Conservation (phyloP, 2,329 filamentous ascomycete genomes). For the Fusarium napiforme region DNA sequence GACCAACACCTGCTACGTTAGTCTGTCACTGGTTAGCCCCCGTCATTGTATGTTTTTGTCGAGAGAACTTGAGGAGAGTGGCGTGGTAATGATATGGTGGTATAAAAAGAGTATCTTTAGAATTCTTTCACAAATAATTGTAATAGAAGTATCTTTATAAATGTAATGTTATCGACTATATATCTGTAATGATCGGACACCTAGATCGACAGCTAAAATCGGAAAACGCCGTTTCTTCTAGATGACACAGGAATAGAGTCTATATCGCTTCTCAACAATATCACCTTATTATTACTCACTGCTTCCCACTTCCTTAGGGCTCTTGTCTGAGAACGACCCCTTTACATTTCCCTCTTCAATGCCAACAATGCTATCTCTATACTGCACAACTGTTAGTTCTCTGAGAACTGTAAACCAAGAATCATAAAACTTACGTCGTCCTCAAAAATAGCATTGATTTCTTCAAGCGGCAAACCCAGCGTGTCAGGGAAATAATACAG, state of each 20-base stretch:
- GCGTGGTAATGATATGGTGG: no score
- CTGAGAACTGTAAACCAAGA: no score
- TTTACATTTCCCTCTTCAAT: neutral
- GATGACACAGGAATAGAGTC: neutral
- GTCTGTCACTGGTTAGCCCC: neutral
- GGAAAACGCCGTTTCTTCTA: no score
- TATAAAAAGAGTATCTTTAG: neutral
- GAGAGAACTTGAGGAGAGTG: neutral
- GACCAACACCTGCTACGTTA: neutral
- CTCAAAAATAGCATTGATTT: neutral
- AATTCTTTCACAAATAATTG: neutral
- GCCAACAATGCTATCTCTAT: neutral
- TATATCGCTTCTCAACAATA: neutral
- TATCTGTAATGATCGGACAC: accelerated
- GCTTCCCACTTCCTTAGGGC: neutral
- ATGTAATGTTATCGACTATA: neutral
- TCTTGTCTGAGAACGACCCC: neutral
- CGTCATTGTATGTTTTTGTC: neutral
- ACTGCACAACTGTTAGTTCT: neutral
- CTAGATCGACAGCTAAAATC: neutral
- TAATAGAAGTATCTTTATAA: no score
- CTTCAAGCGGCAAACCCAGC: neutral
- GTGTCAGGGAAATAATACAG: neutral
- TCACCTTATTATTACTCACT: neutral
- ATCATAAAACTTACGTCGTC: neutral